Base-by-base conservation (phyloP, 176 grass and related monocot genomes). In the Guadua angustifolia region DNA sequence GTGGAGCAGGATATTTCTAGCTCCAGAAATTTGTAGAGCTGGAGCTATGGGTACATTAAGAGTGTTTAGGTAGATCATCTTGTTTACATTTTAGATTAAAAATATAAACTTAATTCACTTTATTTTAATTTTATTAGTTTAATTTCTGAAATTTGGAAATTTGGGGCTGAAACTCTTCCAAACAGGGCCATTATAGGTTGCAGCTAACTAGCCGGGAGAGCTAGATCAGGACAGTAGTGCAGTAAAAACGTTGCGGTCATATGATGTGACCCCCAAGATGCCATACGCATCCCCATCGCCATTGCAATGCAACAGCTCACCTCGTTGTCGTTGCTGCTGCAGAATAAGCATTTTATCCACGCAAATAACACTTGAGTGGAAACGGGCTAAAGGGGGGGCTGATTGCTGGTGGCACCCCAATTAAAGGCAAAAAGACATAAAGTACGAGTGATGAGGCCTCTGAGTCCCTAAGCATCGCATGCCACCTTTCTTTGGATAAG, bases 361-460 rank as follows among this genome's bases (percentile, higher is more conserved):
- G 46, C 79, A 58, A 78, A 86, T 74, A 69, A 83, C 88, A 83
- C 79, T 83, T 83, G 75, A 78, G 32, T 22, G 3, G n/a, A 13
- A 4, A 14, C 6, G 15, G 73, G 68, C 57, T 50, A 39, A 64
- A 73, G 57, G 4, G n/a, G 47, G 35, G 43, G 29, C 36, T 69
- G 71, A 51, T 69, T 84, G 59, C 61, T 75, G 47, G 66, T 11
- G 51, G 42, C 64, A 47, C n/a, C 87, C 68, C 81, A 80, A 22
- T 32, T 82, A 64, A 83, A 83, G 73, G 80, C 63, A 77, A 85
- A 83, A 79, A 59, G 82, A 66, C 40, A 82, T 68, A 83, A 90
- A 79, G 84, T 73, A 60, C 84, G 52, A 57, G 26, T 35, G 66
- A 60, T 51, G 55, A 85, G 51, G 82, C 53, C 63, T 21, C 29